A percentile compares a stretch with the other conserved stretches of the same genome.
These are phyloP conservation scores for Cucumis hystrix DNA, from an alignment of 306 rosid species.

Conservation along the genomic window DNA sequence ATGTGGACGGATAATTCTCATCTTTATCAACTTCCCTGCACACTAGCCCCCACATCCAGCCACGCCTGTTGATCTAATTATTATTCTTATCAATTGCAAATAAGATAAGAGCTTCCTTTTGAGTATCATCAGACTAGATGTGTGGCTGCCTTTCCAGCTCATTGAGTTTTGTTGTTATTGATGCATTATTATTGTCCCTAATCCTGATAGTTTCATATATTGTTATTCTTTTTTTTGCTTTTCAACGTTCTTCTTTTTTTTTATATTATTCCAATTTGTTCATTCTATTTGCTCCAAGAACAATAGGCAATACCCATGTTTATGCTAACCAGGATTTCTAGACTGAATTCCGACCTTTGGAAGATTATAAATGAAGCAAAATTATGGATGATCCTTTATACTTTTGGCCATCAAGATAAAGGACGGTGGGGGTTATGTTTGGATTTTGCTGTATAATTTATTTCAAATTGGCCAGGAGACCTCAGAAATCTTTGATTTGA, in stretches of 20 bases:
- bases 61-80: neutral
- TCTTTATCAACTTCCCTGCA: neutral
- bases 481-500: neutral
- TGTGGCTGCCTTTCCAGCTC: neutral
- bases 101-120: neutral
- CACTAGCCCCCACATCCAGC: neutral
- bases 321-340: neutral
- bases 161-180: neutral
- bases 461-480: neutral
- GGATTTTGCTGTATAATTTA: neutral
- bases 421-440: neutral
- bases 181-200: neutral
- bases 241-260: neutral
- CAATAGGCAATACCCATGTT: neutral
- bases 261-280: neutral
- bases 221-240: neutral
- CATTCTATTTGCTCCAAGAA: neutral
- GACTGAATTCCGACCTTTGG: neutral
- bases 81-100: neutral
- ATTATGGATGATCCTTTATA: neutral
- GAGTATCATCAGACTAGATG: neutral
- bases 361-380: neutral
- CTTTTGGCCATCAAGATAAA: neutral
- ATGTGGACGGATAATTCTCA: neutral
- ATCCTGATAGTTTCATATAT: neutral